These are phyloP conservation scores for Flaveria trinervia DNA, from an alignment of 129 eudicot genomes.

Conservation along the genomic window DNA sequence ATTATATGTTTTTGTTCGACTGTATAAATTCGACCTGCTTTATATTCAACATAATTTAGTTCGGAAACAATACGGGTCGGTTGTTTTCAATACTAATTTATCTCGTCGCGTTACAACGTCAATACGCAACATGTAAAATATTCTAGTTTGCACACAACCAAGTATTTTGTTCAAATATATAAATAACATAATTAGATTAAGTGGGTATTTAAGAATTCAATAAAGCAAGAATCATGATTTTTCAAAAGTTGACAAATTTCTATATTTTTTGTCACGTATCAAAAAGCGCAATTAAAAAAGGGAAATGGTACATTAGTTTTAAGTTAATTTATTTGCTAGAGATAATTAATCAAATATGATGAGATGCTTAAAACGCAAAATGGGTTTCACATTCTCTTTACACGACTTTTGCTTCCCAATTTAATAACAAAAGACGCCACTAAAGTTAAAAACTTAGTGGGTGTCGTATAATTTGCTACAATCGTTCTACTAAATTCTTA, in stretches of 20 bases:
- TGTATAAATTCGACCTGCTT: too few relatives aligned
- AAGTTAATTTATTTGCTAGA: neutral
- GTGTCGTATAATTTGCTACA: slow-evolving; percentile 25
- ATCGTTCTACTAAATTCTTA: neutral
- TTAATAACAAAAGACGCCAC: slow-evolving; percentile 35
- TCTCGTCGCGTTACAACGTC: too few relatives aligned
- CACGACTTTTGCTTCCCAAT: slow-evolving; percentile 36
- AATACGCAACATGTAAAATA: too few relatives aligned
- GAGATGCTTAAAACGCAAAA: slow-evolving; percentile 35
- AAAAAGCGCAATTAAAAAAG: slow-evolving; percentile 14
- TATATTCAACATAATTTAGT: too few relatives aligned
- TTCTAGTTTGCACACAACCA: neutral
- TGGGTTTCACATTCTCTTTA: slow-evolving; percentile 42
- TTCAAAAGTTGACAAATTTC: slow-evolving; percentile 17
- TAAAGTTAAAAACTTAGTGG: slow-evolving; percentile 33
- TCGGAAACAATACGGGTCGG: too few relatives aligned
- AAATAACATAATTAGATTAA: neutral
- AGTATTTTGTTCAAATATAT: neutral
- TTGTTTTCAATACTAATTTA: too few relatives aligned
- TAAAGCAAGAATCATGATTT: slow-evolving; percentile 4
- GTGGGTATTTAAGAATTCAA: slow-evolving; percentile 2
- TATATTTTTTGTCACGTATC: slow-evolving; percentile 1
- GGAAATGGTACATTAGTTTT: slow-evolving; percentile 4
- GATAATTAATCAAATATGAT: slow-evolving; percentile 9
- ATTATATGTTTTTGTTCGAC: too few relatives aligned